Evolutionary conservation across 2,329 filamentous ascomycete genomes (phyloP), one percentile per base, ranked within the genome.

Genomic region (Pseudogymnoascus sp.): DNA sequence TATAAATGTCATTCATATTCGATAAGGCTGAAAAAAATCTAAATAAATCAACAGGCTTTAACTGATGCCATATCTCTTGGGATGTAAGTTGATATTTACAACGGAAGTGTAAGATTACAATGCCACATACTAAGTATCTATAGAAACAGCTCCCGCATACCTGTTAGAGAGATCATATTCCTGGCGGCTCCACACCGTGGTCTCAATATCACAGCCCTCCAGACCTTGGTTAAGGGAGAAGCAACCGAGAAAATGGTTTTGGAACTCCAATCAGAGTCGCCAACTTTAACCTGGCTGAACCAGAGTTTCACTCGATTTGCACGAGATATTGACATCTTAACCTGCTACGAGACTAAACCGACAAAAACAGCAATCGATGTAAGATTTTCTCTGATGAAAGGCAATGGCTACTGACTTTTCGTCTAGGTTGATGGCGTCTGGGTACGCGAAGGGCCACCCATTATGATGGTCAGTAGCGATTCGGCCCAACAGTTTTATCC

Each of bases 151-250:
- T 43, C 49, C 11, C 59, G 25, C 18, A 53, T 64, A 28, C 46
- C 36, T 1, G 65, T 67, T 6, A 56, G 63, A 12, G 37, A 46
- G 5, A 60, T 71, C 12, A 60, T 71, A 34, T 71, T 71, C 36
- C 63, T 71, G 11, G 69, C 64, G 2, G 66, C 66, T 16, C 69
- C 69, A 3, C 68, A 71, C 63, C 60, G 65, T 16, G 69, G 69
- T n/a, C 59, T 71, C 3, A 49, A 71, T 9, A 67, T 62, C 6
- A 60, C 61, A 14, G 66, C 68, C 14, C 59, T 71, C 4, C 40
- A 66, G 25, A 66, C 63, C 7, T 60, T 71, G 7, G 69, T 69
- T 7, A 66, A 66, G 36, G 62, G 63, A 8, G 38, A 66, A 56
- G 61, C 68, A 7, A 66, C 62, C 11, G 63, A 65, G 42, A 46